Evolutionary conservation across 192 early-diverging fungal species (phyloP), one percentile per base, ranked within the genome.

Genomic region (Coemansia sp.): DNA sequence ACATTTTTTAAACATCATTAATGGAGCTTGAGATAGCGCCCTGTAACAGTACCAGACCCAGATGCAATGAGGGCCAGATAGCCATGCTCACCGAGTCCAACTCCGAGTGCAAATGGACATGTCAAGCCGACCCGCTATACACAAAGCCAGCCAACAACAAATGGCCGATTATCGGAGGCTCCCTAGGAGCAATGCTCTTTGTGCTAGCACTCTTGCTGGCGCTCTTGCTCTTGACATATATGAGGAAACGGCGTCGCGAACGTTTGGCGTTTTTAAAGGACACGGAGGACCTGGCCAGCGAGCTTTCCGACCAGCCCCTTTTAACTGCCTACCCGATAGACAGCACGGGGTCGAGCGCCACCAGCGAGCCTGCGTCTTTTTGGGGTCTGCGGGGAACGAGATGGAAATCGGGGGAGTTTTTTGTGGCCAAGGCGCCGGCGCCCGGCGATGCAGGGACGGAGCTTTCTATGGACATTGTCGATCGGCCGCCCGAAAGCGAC

Each of bases 401-500:
- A 4, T 26, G 23, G 23, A 26, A 26, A 4, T 26, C 23, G 23
- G 23, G 23, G 2, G 23, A 26, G 23, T 26, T 19, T 18, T 50
- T 56, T 15, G 50, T 57, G 8, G 47, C 38, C 33, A n/a, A 15
- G 18, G 43, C 53, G 14, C 71, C 71, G 3, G 20, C 12, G 13
- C 63, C 63, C 2, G 58, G 40, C 5, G 67, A 65, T 36, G 53
- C 58, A 12, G 72, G 72, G 28, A 70, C 72, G 1, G 72, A 76
- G 59, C 58, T 76, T 40, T 61, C 61, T 14, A 76, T 76, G 72
- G 72, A 76, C 15, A 55, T 76, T 33, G 50, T 63, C 18, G 46
- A 61, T 42, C 57, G 72, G 8, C 66, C 62, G 11, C 65, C 65
- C 6, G 66, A 76, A 30, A 64, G 30, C 35, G 72, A 76, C 50